These are phyloP conservation scores for Cutaneotrichosporon sp. DNA, from an alignment of 1,284 basidiomycete genomes.

Conservation along the genomic window DNA sequence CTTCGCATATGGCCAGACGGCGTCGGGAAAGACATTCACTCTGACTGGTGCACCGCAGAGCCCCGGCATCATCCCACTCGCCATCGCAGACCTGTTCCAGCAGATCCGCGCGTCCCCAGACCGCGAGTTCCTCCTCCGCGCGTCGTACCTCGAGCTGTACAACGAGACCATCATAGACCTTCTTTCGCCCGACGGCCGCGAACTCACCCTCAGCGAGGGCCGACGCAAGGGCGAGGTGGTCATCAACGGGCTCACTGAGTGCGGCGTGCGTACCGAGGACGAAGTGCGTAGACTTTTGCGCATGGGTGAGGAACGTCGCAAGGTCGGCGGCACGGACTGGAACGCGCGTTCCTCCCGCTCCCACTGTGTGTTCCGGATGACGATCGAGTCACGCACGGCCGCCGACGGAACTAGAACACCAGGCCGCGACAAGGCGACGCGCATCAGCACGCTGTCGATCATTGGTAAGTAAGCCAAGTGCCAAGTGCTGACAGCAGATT, in stretches of 20 bases:
- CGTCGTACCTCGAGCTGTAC: conserved; percentile 94
- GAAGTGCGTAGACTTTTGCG: conserved; percentile 79
- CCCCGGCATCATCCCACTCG: conserved; percentile 90
- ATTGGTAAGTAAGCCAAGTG: conserved; percentile 29
- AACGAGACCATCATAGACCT: conserved; percentile 83
- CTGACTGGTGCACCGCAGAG: conserved; percentile 76
- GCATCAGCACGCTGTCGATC: conserved; percentile 66
- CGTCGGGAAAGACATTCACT: conserved; percentile 86
- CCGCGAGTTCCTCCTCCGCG: conserved; percentile 88
- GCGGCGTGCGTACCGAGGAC: conserved; percentile 81
- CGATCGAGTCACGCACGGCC: conserved; percentile 49
- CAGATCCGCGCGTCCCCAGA: conserved; percentile 53
- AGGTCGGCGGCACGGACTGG: conserved; percentile 95
- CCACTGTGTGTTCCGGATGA: conserved; percentile 88
- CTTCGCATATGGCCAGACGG: conserved; percentile 77
- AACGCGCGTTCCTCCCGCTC: conserved; percentile 89
- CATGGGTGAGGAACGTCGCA: conserved; percentile 79
- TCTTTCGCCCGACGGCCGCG: conserved; percentile 39
- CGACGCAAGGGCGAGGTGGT: conserved; percentile 53
- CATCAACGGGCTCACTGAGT: conserved; percentile 52
- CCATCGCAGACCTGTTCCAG: conserved; percentile 63
- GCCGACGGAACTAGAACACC: conserved; percentile 21
- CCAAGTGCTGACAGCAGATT: conserved; percentile 62
- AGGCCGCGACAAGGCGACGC: conserved; percentile 44
- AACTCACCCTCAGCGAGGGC: conserved; percentile 48